phyloP scores from a whole-genome alignment of 208 protist genomes.

The Angomonas deanei region DNA sequence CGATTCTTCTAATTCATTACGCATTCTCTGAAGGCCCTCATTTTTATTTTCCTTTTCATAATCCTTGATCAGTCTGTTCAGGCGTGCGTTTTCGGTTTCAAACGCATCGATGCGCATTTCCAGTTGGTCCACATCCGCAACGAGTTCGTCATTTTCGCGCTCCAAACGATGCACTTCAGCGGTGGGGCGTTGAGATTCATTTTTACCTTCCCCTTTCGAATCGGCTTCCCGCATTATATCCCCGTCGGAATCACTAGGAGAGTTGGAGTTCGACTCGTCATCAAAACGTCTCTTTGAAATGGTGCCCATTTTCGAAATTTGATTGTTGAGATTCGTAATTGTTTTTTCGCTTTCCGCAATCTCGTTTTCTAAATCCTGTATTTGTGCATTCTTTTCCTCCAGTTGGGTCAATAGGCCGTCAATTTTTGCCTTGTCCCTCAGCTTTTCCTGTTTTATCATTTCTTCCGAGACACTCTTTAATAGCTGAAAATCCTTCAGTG shows the following conservation, averaged over 20 bases:
- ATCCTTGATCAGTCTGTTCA: conserved; percentile 55
- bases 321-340: conserved; percentile 26
- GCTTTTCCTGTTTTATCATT: conserved; percentile 53
- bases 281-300: conserved; percentile 16
- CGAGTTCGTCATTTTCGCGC: conserved; percentile 69
- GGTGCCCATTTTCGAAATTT: conserved; percentile 31
- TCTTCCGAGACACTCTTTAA: conserved; percentile 50
- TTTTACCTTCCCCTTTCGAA: background rate
- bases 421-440: conserved; percentile 26
- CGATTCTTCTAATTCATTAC: conserved; percentile 48
- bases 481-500: conserved; percentile 72
- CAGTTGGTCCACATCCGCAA: conserved; percentile 59
- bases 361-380: conserved; percentile 34
- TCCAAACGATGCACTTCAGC: conserved; percentile 16
- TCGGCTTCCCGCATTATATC: background rate
- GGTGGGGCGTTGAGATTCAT: background rate
- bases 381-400: conserved; percentile 32
- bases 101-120: conserved; percentile 55
- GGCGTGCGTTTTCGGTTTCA: conserved; percentile 57
- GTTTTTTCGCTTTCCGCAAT: conserved; percentile 43
- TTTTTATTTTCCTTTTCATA: conserved; percentile 57
- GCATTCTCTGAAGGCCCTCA: conserved; percentile 62
- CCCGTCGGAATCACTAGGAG: background rate
- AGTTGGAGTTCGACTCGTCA: conserved; percentile 1
- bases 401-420: conserved; percentile 35